A percentile compares a stretch with the other conserved stretches of the same genome.
These are phyloP conservation scores for Teratosphaeria pseudoeucalypti DNA, from an alignment of 2,329 filamentous ascomycete species.

Conservation along the genomic window DNA sequence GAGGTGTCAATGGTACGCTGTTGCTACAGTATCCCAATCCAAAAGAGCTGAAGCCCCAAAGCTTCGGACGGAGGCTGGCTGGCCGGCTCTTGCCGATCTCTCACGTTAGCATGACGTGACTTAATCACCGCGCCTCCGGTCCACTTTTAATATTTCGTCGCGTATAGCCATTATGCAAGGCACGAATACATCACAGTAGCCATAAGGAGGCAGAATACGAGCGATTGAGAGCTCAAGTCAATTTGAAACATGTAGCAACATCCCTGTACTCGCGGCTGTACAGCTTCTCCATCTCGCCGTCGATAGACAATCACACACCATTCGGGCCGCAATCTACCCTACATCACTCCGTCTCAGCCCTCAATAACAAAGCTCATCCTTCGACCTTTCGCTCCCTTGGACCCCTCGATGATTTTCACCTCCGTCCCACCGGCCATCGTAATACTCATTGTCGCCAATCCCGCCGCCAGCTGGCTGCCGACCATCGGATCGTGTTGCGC, in stretches of 20 bases:
- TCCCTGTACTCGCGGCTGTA: no score
- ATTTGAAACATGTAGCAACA: no score
- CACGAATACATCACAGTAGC: not conserved
- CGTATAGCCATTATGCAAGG: not conserved
- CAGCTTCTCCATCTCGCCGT: no score
- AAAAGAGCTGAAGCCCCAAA: not conserved
- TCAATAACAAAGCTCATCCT: not conserved
- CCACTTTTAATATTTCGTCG: not conserved
- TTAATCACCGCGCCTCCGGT: not conserved
- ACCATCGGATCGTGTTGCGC: no score
- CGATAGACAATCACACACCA: not conserved
- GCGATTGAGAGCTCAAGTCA: no score
- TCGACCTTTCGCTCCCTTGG: not conserved
- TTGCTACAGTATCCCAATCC: not conserved
- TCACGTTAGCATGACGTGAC: not conserved
- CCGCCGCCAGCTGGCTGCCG: not conserved
- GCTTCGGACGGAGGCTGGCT: not conserved
- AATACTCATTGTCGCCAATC: not conserved
- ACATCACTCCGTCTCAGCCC: not conserved
- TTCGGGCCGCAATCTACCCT: not conserved
- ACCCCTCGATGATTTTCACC: not conserved
- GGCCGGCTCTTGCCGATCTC: not conserved
- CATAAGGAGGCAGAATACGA: no score
- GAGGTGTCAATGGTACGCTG: conserved; percentile 4
- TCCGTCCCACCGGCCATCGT: not conserved